Percentiles rank a stretch among this genome's conserved stretches.
These are phyloP conservation scores for Hypoxylon cercidicola DNA, from an alignment of 495 filamentous ascomycete genomes.

Conservation along the genomic window DNA sequence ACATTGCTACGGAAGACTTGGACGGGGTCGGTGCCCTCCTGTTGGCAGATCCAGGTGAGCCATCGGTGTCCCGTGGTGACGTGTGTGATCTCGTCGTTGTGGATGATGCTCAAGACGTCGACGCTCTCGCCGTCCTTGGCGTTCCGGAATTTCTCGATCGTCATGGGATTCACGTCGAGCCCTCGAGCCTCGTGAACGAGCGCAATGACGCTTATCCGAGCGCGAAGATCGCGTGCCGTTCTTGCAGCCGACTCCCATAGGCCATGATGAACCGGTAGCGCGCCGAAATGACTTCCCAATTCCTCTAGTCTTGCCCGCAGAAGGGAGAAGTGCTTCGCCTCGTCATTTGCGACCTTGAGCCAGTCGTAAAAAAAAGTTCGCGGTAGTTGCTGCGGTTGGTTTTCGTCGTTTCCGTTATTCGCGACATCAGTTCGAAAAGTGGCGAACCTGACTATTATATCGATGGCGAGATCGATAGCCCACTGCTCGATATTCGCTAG, in stretches of 20 bases:
- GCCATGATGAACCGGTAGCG: conserved; percentile 62
- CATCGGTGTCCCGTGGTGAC: conserved; percentile 66
- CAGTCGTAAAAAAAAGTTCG: conserved; percentile 65
- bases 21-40: conserved; percentile 62
- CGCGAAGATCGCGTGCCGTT: conserved; percentile 61
- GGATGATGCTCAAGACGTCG: conserved; percentile 57
- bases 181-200: conserved; percentile 65
- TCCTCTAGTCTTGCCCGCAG: conserved; percentile 62
- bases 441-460: conserved; percentile 64
- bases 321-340: conserved; percentile 65
- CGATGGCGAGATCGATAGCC: conserved; percentile 66
- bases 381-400: conserved; percentile 50
- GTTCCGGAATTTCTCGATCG: conserved; percentile 64
- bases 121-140: conserved; percentile 59
- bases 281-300: conserved; percentile 60
- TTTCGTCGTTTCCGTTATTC: conserved; percentile 20
- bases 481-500: conserved; percentile 65
- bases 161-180: conserved; percentile 64
- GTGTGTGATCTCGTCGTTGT: conserved; percentile 66
- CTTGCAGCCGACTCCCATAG: conserved; percentile 60
- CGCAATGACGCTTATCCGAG: conserved; percentile 63
- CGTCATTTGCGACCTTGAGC: conserved; percentile 64
- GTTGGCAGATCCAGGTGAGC: conserved; percentile 63
- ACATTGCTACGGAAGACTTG: conserved; percentile 63
- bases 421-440: conserved; percentile 54